Conservation (phyloP, 805 yeast species). For the Lachancea sp. region DNA sequence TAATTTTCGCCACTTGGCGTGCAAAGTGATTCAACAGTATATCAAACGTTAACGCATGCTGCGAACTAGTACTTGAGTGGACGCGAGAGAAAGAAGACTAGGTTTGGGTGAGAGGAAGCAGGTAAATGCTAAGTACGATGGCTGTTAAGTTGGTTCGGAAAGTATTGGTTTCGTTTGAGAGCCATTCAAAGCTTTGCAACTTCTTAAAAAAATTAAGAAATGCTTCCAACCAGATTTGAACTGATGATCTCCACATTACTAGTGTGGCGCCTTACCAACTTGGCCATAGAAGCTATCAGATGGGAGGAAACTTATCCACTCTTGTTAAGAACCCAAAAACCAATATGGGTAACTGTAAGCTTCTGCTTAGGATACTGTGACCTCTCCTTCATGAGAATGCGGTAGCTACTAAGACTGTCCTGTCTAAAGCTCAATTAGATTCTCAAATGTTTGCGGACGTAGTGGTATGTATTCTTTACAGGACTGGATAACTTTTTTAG, state of each 20-base stretch:
- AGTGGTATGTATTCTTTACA: too few species aligned
- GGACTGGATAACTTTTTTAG: too few species aligned
- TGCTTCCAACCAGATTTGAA: slow-evolving; percentile 71
- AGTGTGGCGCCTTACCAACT: slow-evolving; percentile 85
- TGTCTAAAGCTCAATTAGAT: too few species aligned
- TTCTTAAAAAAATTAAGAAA: slow-evolving; percentile 20
- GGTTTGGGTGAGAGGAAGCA: too few species aligned
- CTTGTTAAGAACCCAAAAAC: neutral
- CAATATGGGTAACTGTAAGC: neutral
- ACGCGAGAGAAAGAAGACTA: too few species aligned
- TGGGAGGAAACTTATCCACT: neutral
- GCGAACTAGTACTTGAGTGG: too few species aligned
- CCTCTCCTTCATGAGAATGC: too few species aligned
- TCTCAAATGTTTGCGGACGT: too few species aligned
- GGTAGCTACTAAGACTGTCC: too few species aligned
- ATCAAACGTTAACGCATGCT: neutral
- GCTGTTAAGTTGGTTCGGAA: neutral
- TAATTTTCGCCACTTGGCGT: slow-evolving; percentile 8
- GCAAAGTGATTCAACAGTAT: neutral
- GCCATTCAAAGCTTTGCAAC: neutral
- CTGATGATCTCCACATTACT: slow-evolving; percentile 84
- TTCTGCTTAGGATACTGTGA: too few species aligned
- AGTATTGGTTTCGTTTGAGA: too few species aligned
- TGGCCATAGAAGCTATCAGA: slow-evolving; percentile 46
- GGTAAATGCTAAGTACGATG: too few species aligned